Base-by-base conservation (phyloP, 177 flowering plant species). In the Vitis hybrid region DNA sequence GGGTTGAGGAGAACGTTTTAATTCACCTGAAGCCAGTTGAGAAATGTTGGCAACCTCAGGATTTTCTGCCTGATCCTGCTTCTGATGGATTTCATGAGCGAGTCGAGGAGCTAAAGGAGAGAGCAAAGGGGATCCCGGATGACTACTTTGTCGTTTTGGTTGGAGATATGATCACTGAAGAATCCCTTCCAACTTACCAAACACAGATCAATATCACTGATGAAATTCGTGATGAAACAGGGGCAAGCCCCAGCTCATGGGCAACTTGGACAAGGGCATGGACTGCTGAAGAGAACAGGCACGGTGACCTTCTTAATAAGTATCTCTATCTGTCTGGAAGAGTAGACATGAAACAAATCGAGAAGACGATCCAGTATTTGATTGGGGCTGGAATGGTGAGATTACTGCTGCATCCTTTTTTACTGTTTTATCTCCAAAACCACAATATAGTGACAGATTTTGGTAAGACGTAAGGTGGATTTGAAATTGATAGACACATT, bases 11-110 rank as follows among this genome's bases (percentile, higher is more conserved):
- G 54, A 74, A 74, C 64, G 53, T 78, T 21, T 56, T 78, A 48
- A 50, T 52, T 59, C 78, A 53, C 52, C 71, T 78, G 27, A 78
- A 78, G 68, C 76, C 75, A 12, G 81, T 74, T 4, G 78, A 78
- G 73, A 68, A 78, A 52, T 74, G 78, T 62, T 78, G 81, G 81
- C 81, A 78, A 66, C 81, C 81, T 24, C 78, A 74, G 58, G 78
- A 78, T 68, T 78, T 78, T 66, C 71, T 78, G 59, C 81, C 81
- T 0, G 81, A 78, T 35, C 81, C 81, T 59, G 70, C 73, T 1
- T 78, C 81, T 52, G 81, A 78, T 68, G 81, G 75, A 32, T 78
- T 78, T 63, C 55, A 74, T 17, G 81, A 78, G 9, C 78, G 74
- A 69, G 78, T 78, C 35, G 66, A 11, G 66, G 78, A 74, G 56